Evolutionary conservation across 2,329 filamentous ascomycete genomes (phyloP), one percentile per base, ranked within the genome.

Genomic region (Fusarium nelsonii): DNA sequence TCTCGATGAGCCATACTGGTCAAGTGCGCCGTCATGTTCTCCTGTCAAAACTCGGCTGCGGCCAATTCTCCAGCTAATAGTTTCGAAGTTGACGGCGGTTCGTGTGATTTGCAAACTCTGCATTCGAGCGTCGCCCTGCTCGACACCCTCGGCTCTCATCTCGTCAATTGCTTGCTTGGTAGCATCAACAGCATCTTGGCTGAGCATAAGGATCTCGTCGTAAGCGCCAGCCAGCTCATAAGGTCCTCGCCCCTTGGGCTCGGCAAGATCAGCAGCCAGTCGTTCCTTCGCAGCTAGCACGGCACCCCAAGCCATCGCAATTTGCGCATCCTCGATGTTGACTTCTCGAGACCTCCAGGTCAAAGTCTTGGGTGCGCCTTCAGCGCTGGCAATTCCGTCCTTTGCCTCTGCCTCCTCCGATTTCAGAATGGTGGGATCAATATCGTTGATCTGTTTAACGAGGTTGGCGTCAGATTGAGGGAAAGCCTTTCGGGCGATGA

Each of bases 161-260:
- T 98, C 96, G 70, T 98, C 95, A 63, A 97, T 97, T 12, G 94
- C 94, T 73, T 92, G 90, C 79, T 97, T 97, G 1, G 94, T 96
- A 7, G 94, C 93, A 80, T 99, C 96, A 20, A 95, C 93, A 4
- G 93, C 93, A 77, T 99, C 95, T 79, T 98, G 96, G 70, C 93
- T 96, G 23, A 94, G 90, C 71, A 92, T 93, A 28, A 99, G 88
- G 54, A 98, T 90, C 67, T 92, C 92, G 73, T 99, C 96, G 78
- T 98, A 99, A 8, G 93, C 93, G 10, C 90, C 91, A 12, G 94
- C 93, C 74, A 91, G 89, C 63, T 96, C 92, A 71, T 84, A 88
- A 52, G 83, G 85, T 56, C 83, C 81, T 62, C 82, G 78, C 33
- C 81, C 78, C 37, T 75, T 73, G 4, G 81, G 76, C 9, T 83